Conservation (phyloP, 495 filamentous ascomycete genomes). For the Aspergillus carlsbadensis region DNA sequence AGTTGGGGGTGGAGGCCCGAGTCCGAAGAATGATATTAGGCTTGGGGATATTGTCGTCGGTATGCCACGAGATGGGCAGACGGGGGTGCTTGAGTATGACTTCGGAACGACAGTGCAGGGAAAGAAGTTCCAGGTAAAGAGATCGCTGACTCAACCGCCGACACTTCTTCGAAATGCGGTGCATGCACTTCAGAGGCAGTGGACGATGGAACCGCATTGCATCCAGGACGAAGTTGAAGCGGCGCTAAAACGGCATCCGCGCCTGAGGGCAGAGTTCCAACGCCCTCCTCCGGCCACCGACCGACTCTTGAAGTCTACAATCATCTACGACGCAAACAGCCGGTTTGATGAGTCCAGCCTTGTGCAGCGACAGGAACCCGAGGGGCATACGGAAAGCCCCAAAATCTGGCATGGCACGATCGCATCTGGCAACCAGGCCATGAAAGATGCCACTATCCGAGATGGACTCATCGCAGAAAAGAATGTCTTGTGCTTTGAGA, state of each 20-base stretch:
- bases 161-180: conserved; percentile 28
- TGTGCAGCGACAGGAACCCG: background rate
- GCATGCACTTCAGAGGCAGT: conserved; percentile 15
- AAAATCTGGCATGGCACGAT: background rate
- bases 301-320: background rate
- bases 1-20: conserved; percentile 36
- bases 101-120: conserved; percentile 34
- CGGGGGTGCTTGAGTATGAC: conserved; percentile 38
- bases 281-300: background rate
- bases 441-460: background rate
- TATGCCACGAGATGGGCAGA: conserved; percentile 14
- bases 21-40: conserved; percentile 25
- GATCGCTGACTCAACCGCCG: conserved; percentile 35
- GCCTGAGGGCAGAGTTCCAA: background rate
- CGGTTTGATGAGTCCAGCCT: too few species aligned
- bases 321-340: background rate
- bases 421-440: background rate
- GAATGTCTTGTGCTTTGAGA: conserved; percentile 29
- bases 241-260: background rate
- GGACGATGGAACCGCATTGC: background rate
- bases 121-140: conserved; percentile 31
- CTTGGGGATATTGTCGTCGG: conserved; percentile 40
- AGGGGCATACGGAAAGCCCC: background rate
- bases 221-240: background rate
- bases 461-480: background rate